Base-by-base conservation (phyloP, 805 yeast genomes). In the Candida multigemmis region DNA sequence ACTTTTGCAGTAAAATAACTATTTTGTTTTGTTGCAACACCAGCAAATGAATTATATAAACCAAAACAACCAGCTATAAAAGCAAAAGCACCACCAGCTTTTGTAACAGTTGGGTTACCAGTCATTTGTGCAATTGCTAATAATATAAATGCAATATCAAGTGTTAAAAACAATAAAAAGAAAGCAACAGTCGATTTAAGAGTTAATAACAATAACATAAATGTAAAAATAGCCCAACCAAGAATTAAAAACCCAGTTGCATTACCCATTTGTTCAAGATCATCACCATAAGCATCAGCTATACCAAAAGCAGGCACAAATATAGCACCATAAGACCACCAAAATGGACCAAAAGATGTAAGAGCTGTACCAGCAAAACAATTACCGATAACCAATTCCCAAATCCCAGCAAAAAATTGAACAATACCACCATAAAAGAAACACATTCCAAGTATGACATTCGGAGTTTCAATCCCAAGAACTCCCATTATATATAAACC, bases 281-380 rank as follows among this genome's bases (percentile, higher is more conserved):
- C 37, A 16, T 35, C 44, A 4, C 23, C 35, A 39, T 75, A 77
- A 10, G 85, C 75, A 3, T 50, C 55, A 15, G 49, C 51, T 31
- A 78, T 72, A 17, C 80, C 80, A 48, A 78, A 79, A 43, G 72
- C 66, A 9, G 65, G 65, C 21, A 77, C 56, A 35, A 67, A 50
- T 23, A 79, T 64, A 2, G 83, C 77, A 17, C 71, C 78, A 41
- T 53, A 79, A 13, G 77, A 53, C 41, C 77, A 44, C 86, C 86
- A 78, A 49, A 77, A 79, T 3, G 77, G 79, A 26, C 86, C 86
- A 38, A 61, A 76, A 4, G 77, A 69, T 24, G 68, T 46, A 28
- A 77, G 56, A 2, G 81, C 80, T 8, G 76, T 66, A 31, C 74
- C 78, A 54, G 77, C 83, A 53, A 77, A 77, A 12, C 79, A 71